These are phyloP conservation scores for Kalmusia sp. DNA, from an alignment of 2,329 filamentous ascomycete genomes.

Conservation along the genomic window DNA sequence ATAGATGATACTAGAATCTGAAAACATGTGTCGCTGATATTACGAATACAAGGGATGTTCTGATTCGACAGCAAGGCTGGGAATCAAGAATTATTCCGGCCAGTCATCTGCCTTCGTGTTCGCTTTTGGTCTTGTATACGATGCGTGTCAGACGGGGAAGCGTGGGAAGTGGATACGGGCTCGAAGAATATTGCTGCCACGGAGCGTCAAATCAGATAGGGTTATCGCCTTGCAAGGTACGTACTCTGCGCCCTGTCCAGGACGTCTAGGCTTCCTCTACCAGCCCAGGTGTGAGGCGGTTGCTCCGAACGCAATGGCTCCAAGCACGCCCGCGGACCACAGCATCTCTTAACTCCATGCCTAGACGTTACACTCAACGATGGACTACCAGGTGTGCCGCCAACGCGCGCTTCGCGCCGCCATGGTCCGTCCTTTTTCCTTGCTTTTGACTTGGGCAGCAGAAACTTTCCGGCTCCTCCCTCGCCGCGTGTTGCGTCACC, in stretches of 20 bases:
- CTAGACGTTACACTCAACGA: neutral
- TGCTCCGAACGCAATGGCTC: neutral
- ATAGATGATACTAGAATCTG: neutral
- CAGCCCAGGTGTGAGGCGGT: too few species aligned
- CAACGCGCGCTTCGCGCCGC: slow-evolving; percentile 1
- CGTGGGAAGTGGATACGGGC: neutral
- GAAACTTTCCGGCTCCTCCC: neutral
- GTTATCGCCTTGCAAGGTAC: neutral
- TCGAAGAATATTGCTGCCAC: neutral
- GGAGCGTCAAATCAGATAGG: neutral
- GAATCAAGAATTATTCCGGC: neutral
- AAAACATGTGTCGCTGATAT: neutral
- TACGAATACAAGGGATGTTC: neutral
- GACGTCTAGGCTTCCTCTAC: neutral
- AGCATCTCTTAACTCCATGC: neutral
- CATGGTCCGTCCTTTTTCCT: neutral
- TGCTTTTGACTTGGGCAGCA: neutral
- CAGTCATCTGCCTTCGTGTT: neutral
- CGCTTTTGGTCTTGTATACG: too few species aligned
- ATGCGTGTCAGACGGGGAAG: neutral
- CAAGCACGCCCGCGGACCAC: neutral
- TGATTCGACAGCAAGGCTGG: slow-evolving; percentile 1
- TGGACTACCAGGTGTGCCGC: neutral
- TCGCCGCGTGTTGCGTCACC: neutral
- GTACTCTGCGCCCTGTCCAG: neutral